Evolutionary conservation across 495 filamentous ascomycete species (phyloP), one percentile per base, ranked within the genome.

Genomic region (Letharia lupina): DNA sequence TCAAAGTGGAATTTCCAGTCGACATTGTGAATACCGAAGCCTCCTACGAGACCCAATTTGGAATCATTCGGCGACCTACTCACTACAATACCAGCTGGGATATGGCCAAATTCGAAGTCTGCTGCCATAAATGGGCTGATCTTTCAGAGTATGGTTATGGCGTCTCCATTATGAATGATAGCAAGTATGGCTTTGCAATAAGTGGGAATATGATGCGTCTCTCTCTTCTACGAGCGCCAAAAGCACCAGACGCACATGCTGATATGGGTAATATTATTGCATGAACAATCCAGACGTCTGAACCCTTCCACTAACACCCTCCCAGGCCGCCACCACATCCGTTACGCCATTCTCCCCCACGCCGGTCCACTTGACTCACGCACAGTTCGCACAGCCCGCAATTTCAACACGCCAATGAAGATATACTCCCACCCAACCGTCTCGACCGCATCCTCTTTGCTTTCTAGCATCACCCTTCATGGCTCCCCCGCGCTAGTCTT

Each of bases 101-200:
- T 70, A 96, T 96, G 93, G 94, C 94, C 70, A 96, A 96, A 72
- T 98, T 98, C 70, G 94, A 98, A 78, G 94, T 98, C 54, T 96
- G 93, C 84, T 93, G 89, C 75, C 94, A 98, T 79, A 93, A 91
- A 75, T 98, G 89, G 81, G 94, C 94, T n/a, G 94, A 98, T 75
- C 81, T 98, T 62, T 96, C 91, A 7, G 94, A 98, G 74, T 78
- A 91, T 73, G 87, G 86, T 44, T 97, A 96, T 73, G 94, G 94
- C 67, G 90, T 98, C 3, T 91, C 90, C 7, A 89, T 98, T 70
- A 82, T 98, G 41, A 98, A 98, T 75, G 94, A 98, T 73, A 89
- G 84, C 76, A 98, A 98, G 72, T 97, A 97, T 70, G 94, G 94
- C 35, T 98, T 98, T 75, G 94, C 94, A 47, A 96, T 91, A 31